These are phyloP conservation scores for Candida orba DNA, from an alignment of 805 yeast genomes.

Conservation along the genomic window DNA sequence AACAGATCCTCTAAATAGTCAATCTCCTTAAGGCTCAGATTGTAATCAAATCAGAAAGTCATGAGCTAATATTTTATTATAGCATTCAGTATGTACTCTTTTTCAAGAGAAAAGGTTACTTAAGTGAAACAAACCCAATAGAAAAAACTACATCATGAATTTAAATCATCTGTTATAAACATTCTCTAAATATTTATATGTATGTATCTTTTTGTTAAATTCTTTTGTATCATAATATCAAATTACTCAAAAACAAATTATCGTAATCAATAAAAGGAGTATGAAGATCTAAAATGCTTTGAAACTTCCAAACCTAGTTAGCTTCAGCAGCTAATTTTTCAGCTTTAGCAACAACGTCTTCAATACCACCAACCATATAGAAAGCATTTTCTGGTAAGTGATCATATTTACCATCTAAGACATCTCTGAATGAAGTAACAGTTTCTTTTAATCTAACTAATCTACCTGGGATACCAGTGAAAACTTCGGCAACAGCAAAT, in stretches of 20 bases:
- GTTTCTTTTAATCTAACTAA: slow-evolving; percentile 96
- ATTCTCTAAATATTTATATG: slow-evolving; percentile 14
- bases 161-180: slow-evolving; percentile 10
- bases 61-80: no score
- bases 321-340: slow-evolving; percentile 96
- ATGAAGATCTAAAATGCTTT: slow-evolving; percentile 2
- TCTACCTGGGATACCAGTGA: slow-evolving; percentile 99
- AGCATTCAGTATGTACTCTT: no score
- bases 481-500: slow-evolving; percentile 98
- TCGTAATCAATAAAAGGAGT: slow-evolving; percentile 2
- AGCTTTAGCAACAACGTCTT: slow-evolving; percentile 97
- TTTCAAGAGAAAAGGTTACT: no score
- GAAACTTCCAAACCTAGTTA: slow-evolving; percentile 33
- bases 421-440: slow-evolving; percentile 89
- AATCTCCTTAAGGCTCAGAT: no score
- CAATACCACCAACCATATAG: slow-evolving; percentile 99
- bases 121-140: no score
- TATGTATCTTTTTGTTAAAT: slow-evolving; percentile 4
- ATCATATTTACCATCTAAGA: slow-evolving; percentile 97
- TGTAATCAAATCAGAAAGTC: no score
- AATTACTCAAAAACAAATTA: background rate
- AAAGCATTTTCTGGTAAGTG: slow-evolving; percentile 98
- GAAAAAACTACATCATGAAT: background rate
- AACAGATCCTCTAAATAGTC: no score
- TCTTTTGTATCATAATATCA: slow-evolving; percentile 8